Evolutionary conservation across 345 rosid genomes (phyloP).

Genomic region (Citrus glauca): DNA sequence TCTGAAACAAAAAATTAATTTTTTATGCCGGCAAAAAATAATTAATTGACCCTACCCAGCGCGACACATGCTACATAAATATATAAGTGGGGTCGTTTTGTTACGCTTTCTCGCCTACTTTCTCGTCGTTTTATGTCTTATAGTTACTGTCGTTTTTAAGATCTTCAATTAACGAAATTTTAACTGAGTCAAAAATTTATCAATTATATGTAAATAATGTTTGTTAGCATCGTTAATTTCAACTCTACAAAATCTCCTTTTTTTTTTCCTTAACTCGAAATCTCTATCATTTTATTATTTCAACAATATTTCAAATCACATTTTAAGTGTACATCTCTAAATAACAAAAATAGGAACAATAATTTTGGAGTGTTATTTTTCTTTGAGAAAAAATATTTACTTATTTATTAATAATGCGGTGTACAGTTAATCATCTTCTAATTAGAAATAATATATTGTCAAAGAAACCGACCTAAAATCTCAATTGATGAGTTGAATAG

Average conservation of each 20-base stretch:
- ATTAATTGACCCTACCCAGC: neutral
- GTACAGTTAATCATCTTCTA: too few relatives aligned
- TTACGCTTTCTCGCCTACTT: neutral
- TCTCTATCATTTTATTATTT: too few relatives aligned
- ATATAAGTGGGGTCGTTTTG: neutral
- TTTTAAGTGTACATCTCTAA: too few relatives aligned
- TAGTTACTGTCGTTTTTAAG: neutral
- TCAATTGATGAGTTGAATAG: too few relatives aligned
- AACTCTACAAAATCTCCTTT: neutral
- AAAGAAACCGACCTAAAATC: too few relatives aligned
- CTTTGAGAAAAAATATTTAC: neutral
- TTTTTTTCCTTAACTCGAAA: too few relatives aligned
- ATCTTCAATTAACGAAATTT: neutral
- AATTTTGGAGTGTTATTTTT: too few relatives aligned
- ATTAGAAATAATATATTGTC: too few relatives aligned
- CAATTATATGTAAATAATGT: too few relatives aligned
- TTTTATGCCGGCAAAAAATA: neutral
- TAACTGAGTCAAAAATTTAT: neutral
- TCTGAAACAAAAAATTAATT: neutral
- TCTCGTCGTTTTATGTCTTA: neutral
- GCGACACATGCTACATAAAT: neutral
- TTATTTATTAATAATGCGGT: neutral
- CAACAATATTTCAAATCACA: too few relatives aligned
- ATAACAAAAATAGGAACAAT: too few relatives aligned
- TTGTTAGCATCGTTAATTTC: neutral